Conservation (phyloP, 352 stramenopile species). For the Pythium biforme region DNA sequence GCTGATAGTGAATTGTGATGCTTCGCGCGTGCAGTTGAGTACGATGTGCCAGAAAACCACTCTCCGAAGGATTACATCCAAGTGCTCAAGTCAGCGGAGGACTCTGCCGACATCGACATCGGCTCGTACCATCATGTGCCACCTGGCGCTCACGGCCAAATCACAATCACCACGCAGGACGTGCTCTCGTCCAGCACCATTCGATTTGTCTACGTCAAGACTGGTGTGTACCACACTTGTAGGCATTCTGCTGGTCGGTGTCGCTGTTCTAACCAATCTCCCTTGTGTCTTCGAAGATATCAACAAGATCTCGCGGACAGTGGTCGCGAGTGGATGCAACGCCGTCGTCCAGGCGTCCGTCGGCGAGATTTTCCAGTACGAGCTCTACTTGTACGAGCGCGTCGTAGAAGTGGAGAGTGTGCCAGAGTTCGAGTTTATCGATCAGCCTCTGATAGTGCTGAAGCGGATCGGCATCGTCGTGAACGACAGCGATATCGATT, state of each 20-base stretch:
- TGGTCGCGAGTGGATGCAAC: conserved; percentile 86
- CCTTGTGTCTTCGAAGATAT: conserved; percentile 46
- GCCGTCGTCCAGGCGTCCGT: conserved; percentile 80
- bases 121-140: conserved; percentile 78
- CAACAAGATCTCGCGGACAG: conserved; percentile 78
- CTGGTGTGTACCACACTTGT: conserved; percentile 31
- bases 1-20: neutral
- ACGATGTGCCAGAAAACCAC: conserved; percentile 75
- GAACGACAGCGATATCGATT: conserved; percentile 74
- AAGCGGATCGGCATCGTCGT: conserved; percentile 83
- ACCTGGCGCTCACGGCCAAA: conserved; percentile 53
- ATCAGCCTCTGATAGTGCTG: conserved; percentile 82
- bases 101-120: conserved; percentile 71
- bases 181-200: conserved; percentile 64
- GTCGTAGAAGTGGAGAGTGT: conserved; percentile 88
- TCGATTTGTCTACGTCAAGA: conserved; percentile 86
- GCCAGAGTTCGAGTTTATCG: conserved; percentile 84
- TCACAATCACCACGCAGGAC: conserved; percentile 78
- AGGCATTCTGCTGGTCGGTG: neutral
- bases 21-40: conserved; percentile 60
- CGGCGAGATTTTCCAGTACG: conserved; percentile 88
- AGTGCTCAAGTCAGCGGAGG: conserved; percentile 72
- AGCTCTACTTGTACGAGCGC: conserved; percentile 84
- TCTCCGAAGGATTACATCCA: conserved; percentile 87
- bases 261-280: neutral